Conservation (phyloP, 495 filamentous ascomycete genomes). For the Cetradonia linearis region DNA sequence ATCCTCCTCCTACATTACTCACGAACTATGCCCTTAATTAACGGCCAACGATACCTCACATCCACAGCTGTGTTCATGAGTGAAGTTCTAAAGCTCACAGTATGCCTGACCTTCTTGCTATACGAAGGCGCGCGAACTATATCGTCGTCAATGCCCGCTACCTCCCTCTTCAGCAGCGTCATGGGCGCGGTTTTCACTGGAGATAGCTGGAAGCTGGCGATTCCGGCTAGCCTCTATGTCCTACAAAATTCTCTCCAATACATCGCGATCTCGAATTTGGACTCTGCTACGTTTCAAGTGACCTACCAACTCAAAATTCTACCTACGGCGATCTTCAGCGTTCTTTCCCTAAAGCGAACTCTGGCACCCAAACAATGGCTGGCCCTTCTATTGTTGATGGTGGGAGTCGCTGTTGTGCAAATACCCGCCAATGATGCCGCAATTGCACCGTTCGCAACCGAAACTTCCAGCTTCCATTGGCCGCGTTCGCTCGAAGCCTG, state of each 20-base stretch:
- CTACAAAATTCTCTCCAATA: conserved; percentile 88
- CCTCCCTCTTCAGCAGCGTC: conserved; percentile 70
- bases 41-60: conserved; percentile 77
- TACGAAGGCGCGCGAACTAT: conserved; percentile 72
- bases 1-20: conserved; percentile 89
- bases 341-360: conserved; percentile 59
- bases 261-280: conserved; percentile 80
- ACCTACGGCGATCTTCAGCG: conserved; percentile 80
- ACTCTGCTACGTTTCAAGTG: conserved; percentile 84
- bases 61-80: conserved; percentile 93
- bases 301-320: conserved; percentile 91
- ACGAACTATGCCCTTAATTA: conserved; percentile 72
- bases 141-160: conserved; percentile 65
- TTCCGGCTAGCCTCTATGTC: conserved; percentile 82
- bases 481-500: conserved; percentile 58
- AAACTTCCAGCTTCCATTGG: conserved; percentile 48
- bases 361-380: conserved; percentile 67
- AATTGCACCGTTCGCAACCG: conserved; percentile 30
- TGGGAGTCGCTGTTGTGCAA: conserved; percentile 81
- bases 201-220: conserved; percentile 94
- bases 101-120: conserved; percentile 75
- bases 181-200: conserved; percentile 70
- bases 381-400: conserved; percentile 64
- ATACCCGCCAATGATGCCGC: conserved; percentile 51
- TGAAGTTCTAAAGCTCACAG: conserved; percentile 80